These are phyloP conservation scores for Phanerochaete carnosa DNA, from an alignment of 768 basidiomycete species.

Conservation along the genomic window DNA sequence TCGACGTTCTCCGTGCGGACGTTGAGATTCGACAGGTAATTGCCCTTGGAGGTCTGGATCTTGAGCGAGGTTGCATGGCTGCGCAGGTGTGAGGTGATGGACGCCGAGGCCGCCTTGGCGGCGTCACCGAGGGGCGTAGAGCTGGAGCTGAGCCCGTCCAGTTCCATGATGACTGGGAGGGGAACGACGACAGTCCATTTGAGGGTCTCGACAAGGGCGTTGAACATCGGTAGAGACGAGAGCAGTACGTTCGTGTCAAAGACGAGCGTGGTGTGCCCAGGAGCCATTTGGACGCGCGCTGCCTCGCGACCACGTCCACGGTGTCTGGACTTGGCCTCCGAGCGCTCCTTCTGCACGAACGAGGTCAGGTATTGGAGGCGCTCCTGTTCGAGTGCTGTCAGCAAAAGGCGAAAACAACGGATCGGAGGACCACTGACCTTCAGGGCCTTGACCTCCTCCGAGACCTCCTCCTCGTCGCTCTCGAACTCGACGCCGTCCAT, in stretches of 20 bases:
- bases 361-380: slow-evolving; percentile 64
- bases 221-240: slow-evolving; percentile 71
- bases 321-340: slow-evolving; percentile 26
- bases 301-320: slow-evolving; percentile 25
- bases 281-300: slow-evolving; percentile 54
- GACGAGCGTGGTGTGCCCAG: slow-evolving; percentile 89
- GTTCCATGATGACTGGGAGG: slow-evolving; percentile 93
- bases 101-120: slow-evolving; percentile 69
- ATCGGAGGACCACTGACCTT: slow-evolving; percentile 49
- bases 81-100: slow-evolving; percentile 73
- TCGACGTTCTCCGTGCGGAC: slow-evolving; percentile 85
- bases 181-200: slow-evolving; percentile 90
- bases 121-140: slow-evolving; percentile 64
- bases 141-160: slow-evolving; percentile 83
- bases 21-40: slow-evolving; percentile 80
- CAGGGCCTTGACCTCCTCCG: slow-evolving; percentile 71
- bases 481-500: slow-evolving; percentile 44
- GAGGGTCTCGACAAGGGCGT: slow-evolving; percentile 72
- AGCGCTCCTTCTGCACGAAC: slow-evolving; percentile 34
- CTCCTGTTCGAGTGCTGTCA: slow-evolving; percentile 40
- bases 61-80: slow-evolving; percentile 78
- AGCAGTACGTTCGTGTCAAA: slow-evolving; percentile 95
- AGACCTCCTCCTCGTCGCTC: slow-evolving; percentile 64
- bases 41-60: slow-evolving; percentile 93
- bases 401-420: slow-evolving; percentile 10